Evolutionary conservation across 805 yeast genomes (phyloP).

Genomic region (Zygoascus flipseniorum): DNA sequence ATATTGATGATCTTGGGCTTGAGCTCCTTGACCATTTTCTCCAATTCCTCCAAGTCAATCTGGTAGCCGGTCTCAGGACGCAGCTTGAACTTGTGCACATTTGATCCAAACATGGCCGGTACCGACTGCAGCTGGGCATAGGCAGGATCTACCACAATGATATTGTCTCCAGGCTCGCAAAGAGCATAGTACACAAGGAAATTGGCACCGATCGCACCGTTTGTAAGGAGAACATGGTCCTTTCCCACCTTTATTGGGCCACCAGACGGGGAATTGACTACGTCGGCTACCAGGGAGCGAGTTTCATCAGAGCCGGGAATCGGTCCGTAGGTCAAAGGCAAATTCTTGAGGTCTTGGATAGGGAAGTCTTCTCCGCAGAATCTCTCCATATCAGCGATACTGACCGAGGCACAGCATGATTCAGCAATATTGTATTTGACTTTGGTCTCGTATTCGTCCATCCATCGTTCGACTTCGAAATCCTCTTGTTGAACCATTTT

Average conservation of each 20-base stretch:
- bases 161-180: slow-evolving; percentile 39
- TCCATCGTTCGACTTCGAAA: slow-evolving; percentile 46
- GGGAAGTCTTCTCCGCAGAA: slow-evolving; percentile 25
- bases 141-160: slow-evolving; percentile 40
- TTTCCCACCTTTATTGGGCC: slow-evolving; percentile 14
- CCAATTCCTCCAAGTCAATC: slow-evolving; percentile 32
- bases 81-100: slow-evolving; percentile 32
- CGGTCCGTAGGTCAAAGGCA: slow-evolving; percentile 37
- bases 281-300: slow-evolving; percentile 29
- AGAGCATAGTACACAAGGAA: slow-evolving; percentile 39
- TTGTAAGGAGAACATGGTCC: slow-evolving; percentile 40
- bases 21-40: slow-evolving; percentile 22
- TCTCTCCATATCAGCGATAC: slow-evolving; percentile 32
- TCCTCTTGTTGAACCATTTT: slow-evolving; percentile 23
- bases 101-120: slow-evolving; percentile 38
- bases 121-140: slow-evolving; percentile 44
- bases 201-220: slow-evolving; percentile 52
- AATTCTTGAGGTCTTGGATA: slow-evolving; percentile 18
- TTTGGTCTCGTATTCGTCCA: slow-evolving; percentile 41
- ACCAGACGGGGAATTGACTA: slow-evolving; percentile 24
- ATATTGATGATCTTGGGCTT: slow-evolving; percentile 38
- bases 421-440: slow-evolving; percentile 41
- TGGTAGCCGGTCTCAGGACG: slow-evolving; percentile 28
- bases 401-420: slow-evolving; percentile 42
- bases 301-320: slow-evolving; percentile 39